Base-by-base conservation (phyloP, 306 rosid genomes). In the Cucurbita maxima region DNA sequence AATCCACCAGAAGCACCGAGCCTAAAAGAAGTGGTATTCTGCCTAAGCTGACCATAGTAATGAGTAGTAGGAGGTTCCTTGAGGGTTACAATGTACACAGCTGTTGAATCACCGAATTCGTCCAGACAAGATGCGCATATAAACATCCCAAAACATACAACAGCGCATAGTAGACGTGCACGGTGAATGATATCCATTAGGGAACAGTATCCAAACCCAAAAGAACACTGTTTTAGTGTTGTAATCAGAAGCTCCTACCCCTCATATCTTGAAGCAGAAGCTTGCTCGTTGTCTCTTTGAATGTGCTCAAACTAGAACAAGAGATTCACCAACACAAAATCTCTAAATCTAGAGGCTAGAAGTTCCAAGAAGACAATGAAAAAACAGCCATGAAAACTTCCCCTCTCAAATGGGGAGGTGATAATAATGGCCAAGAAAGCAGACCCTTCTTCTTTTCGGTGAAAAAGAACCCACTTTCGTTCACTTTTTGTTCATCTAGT, bases 51-150 rank as follows among this genome's bases (percentile, higher is more conserved):
- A 62, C 77, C 78, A 45, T 79, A 79, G 73, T 81, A 83, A 83
- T 84, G 91, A 82, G 84, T 79, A 15, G 73, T 3, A 66, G 86
- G 48, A 81, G 88, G 79, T 77, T 89, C 83, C 82, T 79, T 89
- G 36, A 95, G 83, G 75, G 91, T 84, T 71, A 95, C 96, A 71
- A 95, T 89, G 75, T 95, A 91, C 43, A 95, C 92, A 75, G 83
- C 87, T 10, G 94, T 45, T 73, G 68, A 74, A 72, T 75, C 82
- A 69, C 81, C 88, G 18, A 83, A 85, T 79, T 67, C 88, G 47
- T 76, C 88, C 57, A 80, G 79, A 71, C 97, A 86, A n/a, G 77
- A 75, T 58, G 83, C 73, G 66, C 85, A 81, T 12, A 79, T 7
- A 64, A 80, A 16, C 81, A 85, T 45, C 77, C 81, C 81, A 75